A percentile compares a stretch with the other conserved stretches of the same genome.
phyloP scores from a whole-genome alignment of 257 asterid species.

The Jacaranda mimosifolia region DNA sequence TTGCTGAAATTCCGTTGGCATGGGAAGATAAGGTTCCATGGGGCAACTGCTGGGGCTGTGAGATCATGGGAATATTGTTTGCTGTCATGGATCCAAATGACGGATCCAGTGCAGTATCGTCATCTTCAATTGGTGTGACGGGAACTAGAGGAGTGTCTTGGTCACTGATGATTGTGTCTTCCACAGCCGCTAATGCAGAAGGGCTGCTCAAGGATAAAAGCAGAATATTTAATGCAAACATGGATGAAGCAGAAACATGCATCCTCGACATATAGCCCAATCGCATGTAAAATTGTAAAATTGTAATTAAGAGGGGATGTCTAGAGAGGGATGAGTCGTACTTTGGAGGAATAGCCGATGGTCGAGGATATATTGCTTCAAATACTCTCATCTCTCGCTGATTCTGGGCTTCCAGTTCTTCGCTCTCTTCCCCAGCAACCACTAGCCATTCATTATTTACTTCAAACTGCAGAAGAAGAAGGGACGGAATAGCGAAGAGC shows the following conservation, averaged over 20 bases:
- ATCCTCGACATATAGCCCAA: neutral
- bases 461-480: slow-evolving; percentile 49
- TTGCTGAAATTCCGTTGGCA: slow-evolving; percentile 31
- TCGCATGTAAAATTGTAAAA: too few species aligned
- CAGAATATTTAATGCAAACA: neutral
- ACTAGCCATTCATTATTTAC: slow-evolving; percentile 53
- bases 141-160: slow-evolving; percentile 55
- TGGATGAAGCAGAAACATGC: slow-evolving; percentile 1
- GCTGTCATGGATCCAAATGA: slow-evolving; percentile 27
- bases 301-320: neutral
- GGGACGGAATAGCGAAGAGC: neutral
- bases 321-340: slow-evolving; percentile 34
- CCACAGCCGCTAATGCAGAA: slow-evolving; percentile 28
- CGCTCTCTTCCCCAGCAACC: slow-evolving; percentile 70
- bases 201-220: slow-evolving; percentile 54
- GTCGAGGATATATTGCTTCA: slow-evolving; percentile 77
- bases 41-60: slow-evolving; percentile 39
- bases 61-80: slow-evolving; percentile 42
- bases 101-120: slow-evolving; percentile 44
- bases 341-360: slow-evolving; percentile 74
- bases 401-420: slow-evolving; percentile 47
- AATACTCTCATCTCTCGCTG: slow-evolving; percentile 62
- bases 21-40: slow-evolving; percentile 42
- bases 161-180: slow-evolving; percentile 40
- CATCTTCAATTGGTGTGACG: slow-evolving; percentile 70